phyloP scores from a whole-genome alignment of 140 eudicot genomes.

The Bidens hawaiensis region DNA sequence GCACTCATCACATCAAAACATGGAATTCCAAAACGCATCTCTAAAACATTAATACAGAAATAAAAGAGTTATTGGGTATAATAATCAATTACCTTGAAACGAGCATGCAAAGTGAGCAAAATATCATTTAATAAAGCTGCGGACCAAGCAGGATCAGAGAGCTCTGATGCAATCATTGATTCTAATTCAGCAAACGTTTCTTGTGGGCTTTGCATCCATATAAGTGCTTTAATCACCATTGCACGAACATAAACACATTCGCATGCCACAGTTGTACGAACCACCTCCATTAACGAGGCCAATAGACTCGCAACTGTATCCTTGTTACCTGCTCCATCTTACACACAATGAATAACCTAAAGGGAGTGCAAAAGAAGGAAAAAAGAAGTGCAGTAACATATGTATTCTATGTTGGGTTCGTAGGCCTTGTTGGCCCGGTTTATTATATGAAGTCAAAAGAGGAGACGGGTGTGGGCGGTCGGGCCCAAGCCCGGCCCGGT shows the following conservation, averaged over 20 bases:
- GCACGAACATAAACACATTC: slow-evolving; percentile 99
- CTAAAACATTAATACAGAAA: neutral
- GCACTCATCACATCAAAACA: slow-evolving; percentile 7
- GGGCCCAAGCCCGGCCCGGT: too few relatives aligned
- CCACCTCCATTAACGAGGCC: slow-evolving; percentile 96
- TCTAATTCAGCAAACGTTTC: slow-evolving; percentile 86
- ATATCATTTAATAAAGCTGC: slow-evolving; percentile 80
- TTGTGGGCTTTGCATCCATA: slow-evolving; percentile 99
- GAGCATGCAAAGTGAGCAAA: slow-evolving; percentile 96
- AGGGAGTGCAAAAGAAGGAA: slow-evolving; percentile 9
- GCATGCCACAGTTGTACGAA: slow-evolving; percentile 94
- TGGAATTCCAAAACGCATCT: neutral
- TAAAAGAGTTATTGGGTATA: neutral
- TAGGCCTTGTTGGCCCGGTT: too few relatives aligned
- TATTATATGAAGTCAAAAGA: too few relatives aligned
- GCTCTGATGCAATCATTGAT: slow-evolving; percentile 92
- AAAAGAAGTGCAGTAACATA: slow-evolving; percentile 2
- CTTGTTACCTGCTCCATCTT: slow-evolving; percentile 56
- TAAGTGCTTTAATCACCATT: slow-evolving; percentile 93
- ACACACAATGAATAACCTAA: slow-evolving; percentile 49
- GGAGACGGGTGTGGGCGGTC: too few relatives aligned
- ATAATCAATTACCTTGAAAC: slow-evolving; percentile 68
- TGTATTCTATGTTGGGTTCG: too few relatives aligned
- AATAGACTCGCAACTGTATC: slow-evolving; percentile 81
- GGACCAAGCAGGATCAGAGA: slow-evolving; percentile 98